Percentiles rank a stretch among this genome's conserved stretches.
Evolutionary conservation across 2,329 filamentous ascomycete species (phyloP).

Genomic region (Plectosphaerella cucumerina): DNA sequence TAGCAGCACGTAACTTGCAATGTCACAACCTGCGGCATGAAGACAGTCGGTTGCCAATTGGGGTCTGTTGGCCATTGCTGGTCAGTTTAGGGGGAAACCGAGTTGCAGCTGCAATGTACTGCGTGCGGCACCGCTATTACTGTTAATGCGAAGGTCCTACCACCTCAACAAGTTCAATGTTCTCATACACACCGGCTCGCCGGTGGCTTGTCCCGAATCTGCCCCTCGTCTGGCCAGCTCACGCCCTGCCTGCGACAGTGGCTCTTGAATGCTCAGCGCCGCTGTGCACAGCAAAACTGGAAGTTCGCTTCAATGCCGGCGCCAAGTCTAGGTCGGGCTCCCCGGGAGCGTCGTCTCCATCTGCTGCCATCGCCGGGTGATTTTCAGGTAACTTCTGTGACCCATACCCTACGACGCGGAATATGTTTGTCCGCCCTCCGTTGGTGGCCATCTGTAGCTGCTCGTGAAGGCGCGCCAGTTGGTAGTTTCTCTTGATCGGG

Average conservation of each 20-base stretch:
- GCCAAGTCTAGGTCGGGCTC: conserved; percentile 45
- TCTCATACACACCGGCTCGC: too few relatives aligned
- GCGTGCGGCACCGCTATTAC: too few relatives aligned
- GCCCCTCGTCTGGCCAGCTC: conserved; percentile 11
- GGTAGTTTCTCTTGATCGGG: conserved; percentile 60
- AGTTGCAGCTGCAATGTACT: too few relatives aligned
- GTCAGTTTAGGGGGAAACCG: too few relatives aligned
- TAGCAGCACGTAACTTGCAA: too few relatives aligned
- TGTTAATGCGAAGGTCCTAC: too few relatives aligned
- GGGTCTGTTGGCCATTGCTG: too few relatives aligned
- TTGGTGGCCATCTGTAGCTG: conserved; percentile 65
- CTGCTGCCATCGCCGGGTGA: conserved; percentile 36
- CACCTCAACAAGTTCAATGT: too few relatives aligned
- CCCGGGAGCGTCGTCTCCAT: conserved; percentile 54
- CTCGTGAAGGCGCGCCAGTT: conserved; percentile 58
- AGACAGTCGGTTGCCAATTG: too few relatives aligned
- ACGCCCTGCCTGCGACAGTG: conserved; percentile 44
- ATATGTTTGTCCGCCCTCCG: conserved; percentile 61
- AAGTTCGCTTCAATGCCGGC: conserved; percentile 33
- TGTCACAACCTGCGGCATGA: too few relatives aligned
- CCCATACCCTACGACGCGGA: conserved; percentile 54
- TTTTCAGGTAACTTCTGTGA: conserved; percentile 49
- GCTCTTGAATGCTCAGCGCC: conserved; percentile 36
- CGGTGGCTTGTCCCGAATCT: too few relatives aligned
- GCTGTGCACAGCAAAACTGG: conserved; percentile 40